Conservation (phyloP, 306 rosid species). For the Quercus wislizeni region DNA sequence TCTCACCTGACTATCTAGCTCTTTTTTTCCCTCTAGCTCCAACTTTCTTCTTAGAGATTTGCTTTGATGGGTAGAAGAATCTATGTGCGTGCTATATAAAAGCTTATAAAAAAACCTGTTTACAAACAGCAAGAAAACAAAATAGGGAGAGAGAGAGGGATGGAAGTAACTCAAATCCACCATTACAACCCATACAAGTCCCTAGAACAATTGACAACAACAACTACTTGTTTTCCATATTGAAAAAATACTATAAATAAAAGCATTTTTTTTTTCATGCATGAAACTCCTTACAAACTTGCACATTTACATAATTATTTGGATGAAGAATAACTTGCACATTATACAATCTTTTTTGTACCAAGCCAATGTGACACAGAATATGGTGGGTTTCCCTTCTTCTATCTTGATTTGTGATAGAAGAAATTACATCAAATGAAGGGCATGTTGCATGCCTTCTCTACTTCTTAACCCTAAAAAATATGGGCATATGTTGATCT, state of each 20-base stretch:
- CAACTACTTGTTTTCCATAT: no score
- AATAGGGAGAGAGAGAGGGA: neutral
- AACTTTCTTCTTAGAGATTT: neutral
- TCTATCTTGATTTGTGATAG: conserved; percentile 13
- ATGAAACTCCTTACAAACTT: conserved; percentile 1
- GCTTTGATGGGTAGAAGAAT: neutral
- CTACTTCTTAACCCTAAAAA: conserved; percentile 34
- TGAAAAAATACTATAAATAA: neutral
- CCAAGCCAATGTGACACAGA: conserved; percentile 26
- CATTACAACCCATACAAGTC: neutral
- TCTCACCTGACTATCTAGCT: conserved; percentile 8
- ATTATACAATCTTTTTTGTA: conserved; percentile 25
- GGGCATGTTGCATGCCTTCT: conserved; percentile 3
- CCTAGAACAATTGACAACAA: neutral
- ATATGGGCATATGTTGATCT: conserved; percentile 27
- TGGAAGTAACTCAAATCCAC: neutral
- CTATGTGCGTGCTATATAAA: neutral
- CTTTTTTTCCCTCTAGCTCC: neutral
- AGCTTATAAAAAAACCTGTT: neutral
- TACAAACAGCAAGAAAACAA: neutral
- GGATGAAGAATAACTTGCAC: neutral
- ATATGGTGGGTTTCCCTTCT: conserved; percentile 7
- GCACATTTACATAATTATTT: neutral
- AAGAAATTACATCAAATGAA: conserved; percentile 33
- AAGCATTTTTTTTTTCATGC: neutral